Evolutionary conservation across 768 basidiomycete genomes (phyloP).

Genomic region (Mycena sanguinolenta): DNA sequence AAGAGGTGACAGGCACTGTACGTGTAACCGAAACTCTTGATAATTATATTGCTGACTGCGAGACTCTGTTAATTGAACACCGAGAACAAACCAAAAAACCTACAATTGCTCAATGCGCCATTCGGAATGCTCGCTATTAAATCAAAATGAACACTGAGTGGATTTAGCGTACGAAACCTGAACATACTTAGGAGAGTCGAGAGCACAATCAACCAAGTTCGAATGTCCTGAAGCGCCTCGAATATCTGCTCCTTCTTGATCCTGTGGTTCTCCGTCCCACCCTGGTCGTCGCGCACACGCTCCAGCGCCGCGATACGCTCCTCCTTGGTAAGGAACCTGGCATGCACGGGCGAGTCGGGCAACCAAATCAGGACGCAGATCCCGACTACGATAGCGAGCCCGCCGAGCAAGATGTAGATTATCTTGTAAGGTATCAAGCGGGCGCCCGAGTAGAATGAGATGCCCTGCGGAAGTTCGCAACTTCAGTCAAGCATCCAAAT

Average conservation of each 20-base stretch:
- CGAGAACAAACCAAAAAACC: constrained; percentile 35
- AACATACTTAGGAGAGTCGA: constrained; percentile 68
- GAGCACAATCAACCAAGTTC: constrained; percentile 76
- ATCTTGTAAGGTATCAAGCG: constrained; percentile 70
- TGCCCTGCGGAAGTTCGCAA: constrained; percentile 52
- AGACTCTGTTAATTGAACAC: background rate
- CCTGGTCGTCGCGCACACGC: constrained; percentile 74
- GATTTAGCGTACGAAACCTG: constrained; percentile 38
- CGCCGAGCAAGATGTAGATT: constrained; percentile 72
- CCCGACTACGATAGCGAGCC: constrained; percentile 71
- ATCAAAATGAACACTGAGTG: constrained; percentile 13
- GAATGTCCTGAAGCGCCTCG: constrained; percentile 68
- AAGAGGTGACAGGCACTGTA: constrained; percentile 43
- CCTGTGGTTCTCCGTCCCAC: constrained; percentile 72
- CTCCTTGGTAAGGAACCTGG: constrained; percentile 65
- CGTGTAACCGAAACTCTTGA: constrained; percentile 76
- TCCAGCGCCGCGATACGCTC: constrained; percentile 75
- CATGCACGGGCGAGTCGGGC: constrained; percentile 76
- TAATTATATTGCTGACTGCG: constrained; percentile 71
- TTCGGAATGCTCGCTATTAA: constrained; percentile 73
- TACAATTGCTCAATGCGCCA: constrained; percentile 74
- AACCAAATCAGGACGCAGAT: constrained; percentile 69
- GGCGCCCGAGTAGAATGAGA: constrained; percentile 66
- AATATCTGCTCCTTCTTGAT: constrained; percentile 70
- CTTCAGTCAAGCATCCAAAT: background rate